Conservation (phyloP, 1,139 yeast species). For the Chernovozyma aurita region DNA sequence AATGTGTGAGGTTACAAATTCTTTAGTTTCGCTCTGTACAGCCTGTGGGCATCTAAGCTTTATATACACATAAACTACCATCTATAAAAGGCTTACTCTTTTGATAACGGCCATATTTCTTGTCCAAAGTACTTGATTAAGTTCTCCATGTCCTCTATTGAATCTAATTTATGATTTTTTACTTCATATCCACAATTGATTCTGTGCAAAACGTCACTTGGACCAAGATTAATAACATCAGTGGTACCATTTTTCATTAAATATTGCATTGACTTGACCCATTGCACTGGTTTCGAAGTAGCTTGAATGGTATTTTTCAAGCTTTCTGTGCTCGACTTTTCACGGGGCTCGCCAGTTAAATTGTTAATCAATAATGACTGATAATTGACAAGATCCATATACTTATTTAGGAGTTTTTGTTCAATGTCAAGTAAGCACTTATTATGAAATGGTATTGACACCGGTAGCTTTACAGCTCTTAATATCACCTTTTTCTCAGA, state of each 20-base stretch:
- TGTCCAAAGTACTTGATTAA: neutral
- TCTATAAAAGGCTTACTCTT: too few relatives aligned
- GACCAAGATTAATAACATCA: constrained; percentile 31
- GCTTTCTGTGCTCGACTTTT: constrained; percentile 14
- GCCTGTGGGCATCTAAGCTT: too few relatives aligned
- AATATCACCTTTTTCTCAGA: constrained; percentile 15
- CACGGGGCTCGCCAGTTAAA: constrained; percentile 23
- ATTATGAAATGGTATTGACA: constrained; percentile 54
- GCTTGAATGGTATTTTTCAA: constrained; percentile 27
- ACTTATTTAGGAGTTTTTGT: constrained; percentile 17
- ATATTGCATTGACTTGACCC: constrained; percentile 31
- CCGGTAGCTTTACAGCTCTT: constrained; percentile 34
- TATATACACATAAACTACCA: too few relatives aligned
- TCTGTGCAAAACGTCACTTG: constrained; percentile 29
- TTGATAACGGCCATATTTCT: neutral
- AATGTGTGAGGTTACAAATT: too few relatives aligned
- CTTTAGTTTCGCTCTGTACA: too few relatives aligned
- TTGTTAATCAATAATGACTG: constrained; percentile 27
- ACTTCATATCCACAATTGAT: constrained; percentile 19
- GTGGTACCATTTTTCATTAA: constrained; percentile 15
- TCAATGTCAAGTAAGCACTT: constrained; percentile 34
- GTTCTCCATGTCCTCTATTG: constrained; percentile 2
- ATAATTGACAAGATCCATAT: constrained; percentile 1
- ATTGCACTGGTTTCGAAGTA: constrained; percentile 42
- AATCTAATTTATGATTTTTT: constrained; percentile 8